A percentile compares a stretch with the other conserved stretches of the same genome.
phyloP scores from a whole-genome alignment of 768 basidiomycete genomes.

The Lyophyllum shimeji region DNA sequence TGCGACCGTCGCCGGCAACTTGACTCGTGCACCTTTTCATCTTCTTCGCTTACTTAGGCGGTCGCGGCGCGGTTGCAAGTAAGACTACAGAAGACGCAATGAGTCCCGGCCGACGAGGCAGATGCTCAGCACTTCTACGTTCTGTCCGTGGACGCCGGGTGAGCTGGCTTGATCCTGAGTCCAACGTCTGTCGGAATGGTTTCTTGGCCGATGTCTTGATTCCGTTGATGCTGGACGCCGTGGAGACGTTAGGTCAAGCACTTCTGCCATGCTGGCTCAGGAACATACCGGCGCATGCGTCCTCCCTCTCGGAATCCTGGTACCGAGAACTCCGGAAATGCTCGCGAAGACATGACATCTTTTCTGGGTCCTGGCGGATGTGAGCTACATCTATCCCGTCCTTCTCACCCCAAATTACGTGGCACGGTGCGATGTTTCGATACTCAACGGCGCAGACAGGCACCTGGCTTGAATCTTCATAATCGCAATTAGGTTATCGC shows the following conservation, averaged over 20 bases:
- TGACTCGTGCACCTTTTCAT: background rate
- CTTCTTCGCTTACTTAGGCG: background rate
- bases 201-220: constrained; percentile 7
- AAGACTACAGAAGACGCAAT: background rate
- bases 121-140: background rate
- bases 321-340: constrained; percentile 10
- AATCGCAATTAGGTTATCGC: background rate
- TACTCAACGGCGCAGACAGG: background rate
- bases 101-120: background rate
- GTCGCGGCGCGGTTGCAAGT: background rate
- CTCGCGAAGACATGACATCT: background rate
- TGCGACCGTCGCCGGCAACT: no score
- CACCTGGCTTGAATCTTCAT: background rate
- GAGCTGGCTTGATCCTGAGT: constrained; percentile 6
- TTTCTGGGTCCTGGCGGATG: no score
- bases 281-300: background rate
- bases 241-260: background rate
- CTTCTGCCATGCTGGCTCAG: constrained; percentile 1
- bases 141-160: constrained; percentile 7
- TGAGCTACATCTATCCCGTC: no score
- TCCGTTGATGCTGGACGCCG: background rate
- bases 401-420: background rate
- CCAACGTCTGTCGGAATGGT: background rate
- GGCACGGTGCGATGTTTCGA: background rate
- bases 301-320: background rate